A percentile compares a stretch with the other conserved stretches of the same genome.
phyloP scores from a whole-genome alignment of 345 rosid species.

The Pistacia atlantica region DNA sequence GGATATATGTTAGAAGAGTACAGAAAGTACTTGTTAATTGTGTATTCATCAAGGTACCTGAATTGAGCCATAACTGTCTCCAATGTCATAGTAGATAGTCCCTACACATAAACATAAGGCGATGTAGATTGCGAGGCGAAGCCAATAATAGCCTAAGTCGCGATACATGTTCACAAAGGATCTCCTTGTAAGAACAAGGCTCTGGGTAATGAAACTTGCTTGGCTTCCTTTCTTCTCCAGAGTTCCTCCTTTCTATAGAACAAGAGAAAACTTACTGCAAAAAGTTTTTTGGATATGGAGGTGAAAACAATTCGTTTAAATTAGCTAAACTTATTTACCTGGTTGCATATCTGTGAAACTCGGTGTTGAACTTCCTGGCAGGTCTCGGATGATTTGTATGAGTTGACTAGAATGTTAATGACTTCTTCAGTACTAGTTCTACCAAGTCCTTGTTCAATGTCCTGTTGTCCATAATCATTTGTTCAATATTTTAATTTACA shows the following conservation, averaged over 20 bases:
- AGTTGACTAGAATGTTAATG: constrained; percentile 25
- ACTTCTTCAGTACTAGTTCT: constrained; percentile 24
- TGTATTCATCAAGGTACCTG: constrained; percentile 37
- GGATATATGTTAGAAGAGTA: background rate
- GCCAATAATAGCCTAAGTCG: constrained; percentile 66
- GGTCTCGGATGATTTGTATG: constrained; percentile 24
- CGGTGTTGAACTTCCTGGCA: constrained; percentile 19
- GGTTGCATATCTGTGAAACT: constrained; percentile 10
- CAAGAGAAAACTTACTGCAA: background rate
- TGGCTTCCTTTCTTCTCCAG: constrained; percentile 37
- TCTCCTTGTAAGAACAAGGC: constrained; percentile 42
- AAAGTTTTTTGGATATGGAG: background rate
- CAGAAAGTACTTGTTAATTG: background rate
- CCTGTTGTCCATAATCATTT: constrained; percentile 9
- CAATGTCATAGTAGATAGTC: constrained; percentile 41
- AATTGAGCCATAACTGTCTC: constrained; percentile 48
- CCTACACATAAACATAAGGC: constrained; percentile 54
- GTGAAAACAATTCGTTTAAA: background rate
- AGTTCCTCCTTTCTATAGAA: constrained; percentile 25
- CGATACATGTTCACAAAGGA: constrained; percentile 66
- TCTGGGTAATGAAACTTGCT: constrained; percentile 41
- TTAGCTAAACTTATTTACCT: background rate
- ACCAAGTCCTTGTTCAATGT: constrained; percentile 28
- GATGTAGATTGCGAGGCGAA: constrained; percentile 52
- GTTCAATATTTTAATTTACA: too few species aligned